Conservation (phyloP, 2,329 filamentous ascomycete genomes). For the Colletotrichum sp. region DNA sequence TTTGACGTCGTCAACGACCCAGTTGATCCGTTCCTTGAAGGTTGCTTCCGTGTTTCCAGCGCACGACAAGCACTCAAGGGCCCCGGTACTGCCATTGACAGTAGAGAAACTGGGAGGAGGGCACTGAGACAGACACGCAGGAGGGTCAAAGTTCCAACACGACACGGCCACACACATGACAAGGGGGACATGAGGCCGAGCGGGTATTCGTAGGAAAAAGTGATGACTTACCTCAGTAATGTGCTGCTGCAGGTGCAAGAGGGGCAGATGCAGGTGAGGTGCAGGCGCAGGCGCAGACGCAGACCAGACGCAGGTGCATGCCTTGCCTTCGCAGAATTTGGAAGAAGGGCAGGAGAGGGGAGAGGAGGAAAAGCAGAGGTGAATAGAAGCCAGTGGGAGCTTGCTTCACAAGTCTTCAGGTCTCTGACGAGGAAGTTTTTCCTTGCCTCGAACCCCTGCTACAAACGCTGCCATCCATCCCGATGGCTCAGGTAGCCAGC, state of each 20-base stretch:
- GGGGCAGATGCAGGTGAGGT: not conserved
- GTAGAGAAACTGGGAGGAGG: not conserved
- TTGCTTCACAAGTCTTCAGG: not conserved
- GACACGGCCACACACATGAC: not conserved
- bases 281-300: not conserved
- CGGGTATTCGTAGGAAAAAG: not conserved
- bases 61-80: not conserved
- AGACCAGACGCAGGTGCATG: not conserved
- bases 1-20: not conserved
- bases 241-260: not conserved
- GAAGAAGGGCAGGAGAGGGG: not conserved
- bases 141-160: not conserved
- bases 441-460: not conserved
- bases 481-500: not conserved
- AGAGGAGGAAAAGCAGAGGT: not conserved
- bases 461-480: not conserved
- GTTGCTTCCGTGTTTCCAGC: not conserved
- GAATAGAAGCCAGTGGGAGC: not conserved
- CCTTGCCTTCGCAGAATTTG: not conserved
- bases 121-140: not conserved
- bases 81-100: not conserved
- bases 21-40: not conserved
- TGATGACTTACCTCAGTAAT: not conserved
- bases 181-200: not conserved
- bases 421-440: not conserved